These are phyloP conservation scores for Aspergillus tamarii DNA, from an alignment of 2,329 filamentous ascomycete genomes.

Conservation along the genomic window DNA sequence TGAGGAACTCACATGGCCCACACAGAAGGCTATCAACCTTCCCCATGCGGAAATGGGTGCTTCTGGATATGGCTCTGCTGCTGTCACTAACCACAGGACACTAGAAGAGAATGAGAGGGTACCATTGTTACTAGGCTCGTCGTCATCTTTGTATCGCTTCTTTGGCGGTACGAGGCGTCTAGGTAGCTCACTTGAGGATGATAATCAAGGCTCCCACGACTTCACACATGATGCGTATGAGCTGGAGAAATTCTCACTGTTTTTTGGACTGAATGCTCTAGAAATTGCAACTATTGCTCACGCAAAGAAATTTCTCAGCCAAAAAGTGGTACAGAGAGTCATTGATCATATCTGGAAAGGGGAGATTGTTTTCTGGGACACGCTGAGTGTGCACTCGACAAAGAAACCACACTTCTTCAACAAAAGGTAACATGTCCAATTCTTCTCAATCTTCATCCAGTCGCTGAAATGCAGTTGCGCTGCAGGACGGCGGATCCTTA, in stretches of 20 bases:
- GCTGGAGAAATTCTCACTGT: constrained; percentile 67
- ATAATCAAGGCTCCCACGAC: constrained; percentile 47
- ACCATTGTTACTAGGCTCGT: constrained; percentile 33
- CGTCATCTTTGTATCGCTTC: constrained; percentile 26
- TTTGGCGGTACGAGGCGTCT: constrained; percentile 43
- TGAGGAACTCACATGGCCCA: constrained; percentile 50
- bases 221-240: constrained; percentile 54
- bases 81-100: constrained; percentile 6
- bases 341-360: constrained; percentile 85
- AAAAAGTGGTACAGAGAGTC: constrained; percentile 78
- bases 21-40: constrained; percentile 21
- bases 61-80: constrained; percentile 18
- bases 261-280: constrained; percentile 79
- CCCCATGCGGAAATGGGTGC: constrained; percentile 27
- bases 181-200: constrained; percentile 44
- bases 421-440: constrained; percentile 41
- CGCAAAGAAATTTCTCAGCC: constrained; percentile 82
- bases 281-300: constrained; percentile 82
- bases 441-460: not conserved
- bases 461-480: constrained; percentile 6
- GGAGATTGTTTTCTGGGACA: constrained; percentile 85
- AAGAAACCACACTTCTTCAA: constrained; percentile 81
- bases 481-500: constrained; percentile 69
- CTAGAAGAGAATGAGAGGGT: constrained; percentile 29
- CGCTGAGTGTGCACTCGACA: constrained; percentile 69